A percentile compares a stretch with the other conserved stretches of the same genome.
Evolutionary conservation across 2,329 filamentous ascomycete genomes (phyloP).

Genomic region (Aspergillus sp.): DNA sequence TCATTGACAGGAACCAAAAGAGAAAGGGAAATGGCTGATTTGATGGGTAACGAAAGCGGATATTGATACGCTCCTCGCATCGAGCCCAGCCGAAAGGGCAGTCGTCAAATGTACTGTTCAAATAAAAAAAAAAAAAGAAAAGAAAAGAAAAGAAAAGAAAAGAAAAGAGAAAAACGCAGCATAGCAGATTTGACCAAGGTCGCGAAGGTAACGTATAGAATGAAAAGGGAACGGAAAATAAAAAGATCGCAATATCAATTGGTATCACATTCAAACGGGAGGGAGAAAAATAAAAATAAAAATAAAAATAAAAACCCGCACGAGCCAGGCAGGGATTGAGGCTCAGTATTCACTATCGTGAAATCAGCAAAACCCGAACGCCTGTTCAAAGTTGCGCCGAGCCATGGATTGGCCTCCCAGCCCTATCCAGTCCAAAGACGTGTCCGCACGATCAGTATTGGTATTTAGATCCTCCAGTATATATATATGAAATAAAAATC

Average conservation of each 20-base stretch:
- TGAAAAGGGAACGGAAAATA: background rate
- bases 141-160: no score
- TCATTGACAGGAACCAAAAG: constrained; percentile 1
- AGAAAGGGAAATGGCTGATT: background rate
- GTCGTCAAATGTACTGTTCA: constrained; percentile 16
- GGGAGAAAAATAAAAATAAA: no score
- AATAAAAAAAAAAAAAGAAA: no score
- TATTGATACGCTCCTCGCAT: constrained; percentile 1
- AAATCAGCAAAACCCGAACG: background rate
- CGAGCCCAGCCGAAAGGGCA: background rate
- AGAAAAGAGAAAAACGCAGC: constrained; percentile 2
- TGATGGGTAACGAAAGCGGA: background rate
- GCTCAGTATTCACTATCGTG: background rate
- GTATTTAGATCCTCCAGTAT: constrained; percentile 2
- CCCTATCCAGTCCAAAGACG: background rate
- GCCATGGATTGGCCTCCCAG: background rate
- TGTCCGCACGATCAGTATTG: background rate
- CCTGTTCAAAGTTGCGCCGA: background rate
- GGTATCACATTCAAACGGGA: constrained; percentile 7
- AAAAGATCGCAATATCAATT: background rate
- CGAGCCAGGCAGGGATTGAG: background rate
- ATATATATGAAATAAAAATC: constrained; percentile 8
- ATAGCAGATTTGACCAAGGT: background rate
- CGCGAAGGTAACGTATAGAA: background rate
- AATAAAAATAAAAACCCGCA: no score